Evolutionary conservation across 768 basidiomycete genomes (phyloP), one percentile per base, ranked within the genome.

Genomic region (Phlegmacium glaucopus): DNA sequence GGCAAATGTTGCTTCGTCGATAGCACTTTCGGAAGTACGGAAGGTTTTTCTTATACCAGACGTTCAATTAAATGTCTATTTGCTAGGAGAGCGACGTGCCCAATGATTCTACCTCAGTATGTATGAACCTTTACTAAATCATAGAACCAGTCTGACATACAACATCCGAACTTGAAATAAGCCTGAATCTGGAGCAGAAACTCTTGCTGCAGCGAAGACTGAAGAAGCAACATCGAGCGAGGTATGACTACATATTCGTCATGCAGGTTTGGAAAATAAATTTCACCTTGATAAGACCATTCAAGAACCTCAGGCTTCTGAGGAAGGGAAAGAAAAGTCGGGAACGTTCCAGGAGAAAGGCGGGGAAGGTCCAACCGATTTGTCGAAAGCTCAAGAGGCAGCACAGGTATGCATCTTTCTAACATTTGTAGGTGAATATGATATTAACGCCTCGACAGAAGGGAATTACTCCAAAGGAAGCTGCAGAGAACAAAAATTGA

Each of bases 1-100:
- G 34, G 72, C 66, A n/a, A 59, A 72, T 44, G 66, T 71, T 45
- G 52, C 66, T 9, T 61, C 61, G 18, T 61, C 70, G 5, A 50
- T 70, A 16, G 43, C 59, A 30, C 55, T 64, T 39, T 55, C 71
- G 45, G 62, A 66, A 53, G 68, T 69, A 42, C 47, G 63, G 55
- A 38, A 26, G 15, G 36, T 44, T 25, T 25, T 22, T 36, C 28
- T 45, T 18, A 35, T 26, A 15, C 45, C 52, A 50, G 48, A 49
- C 39, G 25, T 13, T 35, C 16, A 28, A 15, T 16, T 12, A 16
- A 12, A 10, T 12, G 12, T 30, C 29, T 17, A 7, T 16, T 22
- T n/a, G 42, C 41, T 39, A 68, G 65, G 56, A 51, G 17, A 56
- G 49, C 29, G 64, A 66, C 44, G 61, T 53, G 11, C 62, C 65